Base-by-base conservation (phyloP, 768 basidiomycete species). In the Phanerodontia chrysosporium region DNA sequence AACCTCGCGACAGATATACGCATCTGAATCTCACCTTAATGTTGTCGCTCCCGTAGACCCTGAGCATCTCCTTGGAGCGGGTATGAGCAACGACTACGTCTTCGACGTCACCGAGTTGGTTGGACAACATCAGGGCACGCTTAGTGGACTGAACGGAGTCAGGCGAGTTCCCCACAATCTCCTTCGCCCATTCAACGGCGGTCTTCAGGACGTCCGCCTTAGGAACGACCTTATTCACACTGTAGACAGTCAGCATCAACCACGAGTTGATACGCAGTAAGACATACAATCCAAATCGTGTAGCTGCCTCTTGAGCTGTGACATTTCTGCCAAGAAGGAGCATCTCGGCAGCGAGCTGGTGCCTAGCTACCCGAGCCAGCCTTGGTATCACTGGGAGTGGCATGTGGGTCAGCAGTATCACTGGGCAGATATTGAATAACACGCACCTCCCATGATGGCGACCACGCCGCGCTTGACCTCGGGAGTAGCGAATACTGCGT, bases 141-240 rank as follows among this genome's bases (percentile, higher is more conserved):
- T 93, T 95, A 2, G 90, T 87, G 48, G 82, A 78, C 63, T 89
- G 87, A 1, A 93, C 85, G 0, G 91, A 78, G 69, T 93, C 92
- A 0, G 92, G 92, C 1, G 89, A 91, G 64, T 89, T 89, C 24
- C 68, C 66, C 16, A 72, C 72, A 61, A 93, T 84, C 55, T 80
- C 74, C 54, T 76, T 72, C 2, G 92, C 91, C 57, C 84, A 70
- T 3, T 75, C 72, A 28, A 93, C 70, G 2, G 92, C 91, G 8
- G 83, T 77, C 6, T 80, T 63, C 12, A 93, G 65, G 1, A 92
- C 81, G 45, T 83, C 66, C 0, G 74, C 64, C 36, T 75, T 69
- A 10, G 84, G 80, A 1, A 90, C 89, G 10, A 93, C 78, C 53
- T 74, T 67, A 71, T 92, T 94, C 49, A 94, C 85, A 68, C 90